Evolutionary conservation across 2,329 filamentous ascomycete species (phyloP), one percentile per base, ranked within the genome.

Genomic region (Daldinia eschscholtzii): DNA sequence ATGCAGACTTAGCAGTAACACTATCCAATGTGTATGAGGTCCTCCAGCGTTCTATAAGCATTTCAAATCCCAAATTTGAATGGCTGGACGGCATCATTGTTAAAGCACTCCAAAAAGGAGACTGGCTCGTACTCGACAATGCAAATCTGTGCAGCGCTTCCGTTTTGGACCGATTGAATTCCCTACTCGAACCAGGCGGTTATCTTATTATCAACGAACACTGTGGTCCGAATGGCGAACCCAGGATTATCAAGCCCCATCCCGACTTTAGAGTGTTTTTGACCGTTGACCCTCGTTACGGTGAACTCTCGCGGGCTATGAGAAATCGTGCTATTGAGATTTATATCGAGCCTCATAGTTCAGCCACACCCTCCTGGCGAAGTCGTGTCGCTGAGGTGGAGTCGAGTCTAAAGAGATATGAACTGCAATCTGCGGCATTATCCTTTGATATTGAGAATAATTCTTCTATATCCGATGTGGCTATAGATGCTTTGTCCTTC

Each of bases 141-240:
- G 96, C 97, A 67, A 99, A 99, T 76, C 87, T 99, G 64, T 99
- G 97, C 82, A 98, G 92, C 76, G 92, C 95, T 26, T 97, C 95
- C 6, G 96, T 99, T 0, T 86, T 99, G 9, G 96, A 99, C 80
- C 88, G 97, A 69, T 83, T 99, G 58, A 99, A 99, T 79, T 98
- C 96, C 0, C 83, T 99, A 7, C 90, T 98, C 6, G 96, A 99
- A 78, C 94, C 94, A 0, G 91, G 94, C 75, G 96, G 96, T 0
- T 90, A 89, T 70, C 83, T 99, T 23, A 93, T 93, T 74, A 92
- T 99, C 78, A 98, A 98, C 75, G 96, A 99, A 79, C 94, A 98
- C 78, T 93, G 93, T 64, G 92, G 90, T 12, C 87, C 89, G 9
- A 90, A 95, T 76, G 95, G 95, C 35, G 90, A 93, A 74, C 92